These are phyloP conservation scores for Nigrospora sphaerica DNA, from an alignment of 2,329 filamentous ascomycete species.

Conservation along the genomic window DNA sequence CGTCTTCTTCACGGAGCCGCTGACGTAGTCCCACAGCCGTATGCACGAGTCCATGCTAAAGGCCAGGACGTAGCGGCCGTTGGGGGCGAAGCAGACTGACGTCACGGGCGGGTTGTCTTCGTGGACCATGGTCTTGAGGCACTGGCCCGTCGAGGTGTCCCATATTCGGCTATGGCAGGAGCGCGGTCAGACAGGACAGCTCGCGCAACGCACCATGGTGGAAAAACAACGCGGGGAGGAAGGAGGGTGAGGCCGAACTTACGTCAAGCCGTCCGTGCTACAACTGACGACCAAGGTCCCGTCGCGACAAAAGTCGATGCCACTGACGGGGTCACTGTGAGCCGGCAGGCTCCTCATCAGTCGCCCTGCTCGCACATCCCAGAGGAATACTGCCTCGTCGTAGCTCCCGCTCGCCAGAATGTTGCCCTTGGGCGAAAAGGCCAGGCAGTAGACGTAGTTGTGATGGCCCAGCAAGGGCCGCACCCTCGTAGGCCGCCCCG, in stretches of 20 bases:
- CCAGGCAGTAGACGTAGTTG: constrained; percentile 90
- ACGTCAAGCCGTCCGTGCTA: constrained; percentile 84
- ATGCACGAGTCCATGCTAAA: constrained; percentile 88
- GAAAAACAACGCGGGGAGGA: background rate
- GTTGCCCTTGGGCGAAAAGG: constrained; percentile 97
- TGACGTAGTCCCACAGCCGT: constrained; percentile 90
- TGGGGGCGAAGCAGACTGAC: constrained; percentile 86
- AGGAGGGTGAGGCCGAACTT: constrained; percentile 21
- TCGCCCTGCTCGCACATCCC: constrained; percentile 84
- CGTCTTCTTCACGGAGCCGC: constrained; percentile 88
- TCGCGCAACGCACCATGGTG: background rate
- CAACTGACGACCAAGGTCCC: constrained; percentile 90
- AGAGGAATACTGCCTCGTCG: constrained; percentile 93
- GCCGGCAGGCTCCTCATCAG: constrained; percentile 88
- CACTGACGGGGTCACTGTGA: constrained; percentile 89
- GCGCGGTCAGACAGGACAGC: constrained; percentile 1
- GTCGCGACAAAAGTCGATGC: constrained; percentile 88
- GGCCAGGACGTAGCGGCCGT: constrained; percentile 86
- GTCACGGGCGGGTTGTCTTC: constrained; percentile 91
- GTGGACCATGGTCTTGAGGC: constrained; percentile 87
- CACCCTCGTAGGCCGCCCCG: constrained; percentile 46
- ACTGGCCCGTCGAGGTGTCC: constrained; percentile 94
- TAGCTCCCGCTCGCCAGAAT: constrained; percentile 93
- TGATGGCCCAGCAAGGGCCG: constrained; percentile 75
- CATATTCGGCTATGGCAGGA: constrained; percentile 62